Percentiles rank a stretch among this genome's conserved stretches.
Conservation (phyloP, 1,139 yeast genomes). For the Zygosaccharomyces pseudobailii region DNA sequence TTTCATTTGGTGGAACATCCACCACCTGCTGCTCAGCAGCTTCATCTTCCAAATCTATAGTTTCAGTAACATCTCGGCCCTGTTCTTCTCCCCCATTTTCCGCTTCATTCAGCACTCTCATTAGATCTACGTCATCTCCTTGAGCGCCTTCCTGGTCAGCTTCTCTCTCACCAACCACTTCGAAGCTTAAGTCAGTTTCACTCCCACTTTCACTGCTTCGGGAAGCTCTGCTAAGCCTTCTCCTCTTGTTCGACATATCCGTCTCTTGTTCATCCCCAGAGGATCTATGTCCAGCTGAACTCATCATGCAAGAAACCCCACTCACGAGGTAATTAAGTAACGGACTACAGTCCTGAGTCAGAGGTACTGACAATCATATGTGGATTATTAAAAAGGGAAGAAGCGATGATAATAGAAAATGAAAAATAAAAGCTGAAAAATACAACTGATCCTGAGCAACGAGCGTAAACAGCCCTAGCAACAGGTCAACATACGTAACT, state of each 20-base stretch:
- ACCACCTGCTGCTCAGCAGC: constrained; percentile 30
- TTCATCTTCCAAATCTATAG: constrained; percentile 19
- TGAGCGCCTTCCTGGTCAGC: constrained; percentile 2
- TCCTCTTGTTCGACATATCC: constrained; percentile 2
- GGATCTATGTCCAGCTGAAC: not conserved
- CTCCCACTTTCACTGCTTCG: constrained; percentile 2
- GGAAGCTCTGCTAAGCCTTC: constrained; percentile 2
- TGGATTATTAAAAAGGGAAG: not conserved
- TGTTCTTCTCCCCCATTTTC: constrained; percentile 1
- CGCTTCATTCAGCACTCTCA: constrained; percentile 12
- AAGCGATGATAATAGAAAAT: not conserved
- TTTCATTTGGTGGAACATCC: constrained; percentile 26
- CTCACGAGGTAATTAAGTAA: not conserved
- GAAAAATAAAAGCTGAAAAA: not conserved
- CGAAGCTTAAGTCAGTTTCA: constrained; percentile 5
- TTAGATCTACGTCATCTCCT: constrained; percentile 11
- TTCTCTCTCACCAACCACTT: constrained; percentile 8
- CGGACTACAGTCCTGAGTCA: not conserved
- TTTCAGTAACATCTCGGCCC: constrained; percentile 5
- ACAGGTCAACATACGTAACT: not conserved
- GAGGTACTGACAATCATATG: not conserved
- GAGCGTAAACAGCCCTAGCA: not conserved
- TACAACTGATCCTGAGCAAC: not conserved
- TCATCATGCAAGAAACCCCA: not conserved
- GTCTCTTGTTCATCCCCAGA: constrained; percentile 5